Conservation (phyloP, 306 rosid species). For the Corylus avellana region DNA sequence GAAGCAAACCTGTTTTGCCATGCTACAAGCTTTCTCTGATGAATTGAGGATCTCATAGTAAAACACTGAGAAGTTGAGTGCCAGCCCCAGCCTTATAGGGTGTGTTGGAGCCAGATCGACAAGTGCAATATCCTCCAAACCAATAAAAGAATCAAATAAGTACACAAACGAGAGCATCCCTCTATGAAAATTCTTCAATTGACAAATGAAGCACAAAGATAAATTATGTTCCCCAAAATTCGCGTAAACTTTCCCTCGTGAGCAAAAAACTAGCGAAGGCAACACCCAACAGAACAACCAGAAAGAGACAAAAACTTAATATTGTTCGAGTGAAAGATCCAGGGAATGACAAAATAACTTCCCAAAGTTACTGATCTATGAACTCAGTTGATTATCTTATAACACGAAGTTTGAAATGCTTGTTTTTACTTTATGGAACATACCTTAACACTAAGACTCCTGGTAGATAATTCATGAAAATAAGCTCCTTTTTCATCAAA, state of each 20-base stretch:
- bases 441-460: neutral
- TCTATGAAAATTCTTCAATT: neutral
- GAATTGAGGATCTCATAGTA: conserved; percentile 79
- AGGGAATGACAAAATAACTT: neutral
- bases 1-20: conserved; percentile 72
- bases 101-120: conserved; percentile 76
- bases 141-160: neutral
- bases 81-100: conserved; percentile 79
- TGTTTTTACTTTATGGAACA: neutral
- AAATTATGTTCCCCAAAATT: neutral
- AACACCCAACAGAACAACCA: neutral
- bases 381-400: neutral
- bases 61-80: conserved; percentile 74
- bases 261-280: neutral
- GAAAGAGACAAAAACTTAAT: neutral
- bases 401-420: neutral
- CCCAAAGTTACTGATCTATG: neutral
- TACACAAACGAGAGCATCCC: neutral
- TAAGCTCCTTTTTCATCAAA: neutral
- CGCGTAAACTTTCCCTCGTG: neutral
- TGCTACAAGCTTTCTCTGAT: conserved; percentile 73
- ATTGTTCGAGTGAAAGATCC: neutral
- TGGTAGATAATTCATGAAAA: neutral
- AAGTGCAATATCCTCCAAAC: conserved; percentile 54
- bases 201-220: neutral